These are phyloP conservation scores for Penicillium sp. DNA, from an alignment of 2,329 filamentous ascomycete species.

Conservation along the genomic window DNA sequence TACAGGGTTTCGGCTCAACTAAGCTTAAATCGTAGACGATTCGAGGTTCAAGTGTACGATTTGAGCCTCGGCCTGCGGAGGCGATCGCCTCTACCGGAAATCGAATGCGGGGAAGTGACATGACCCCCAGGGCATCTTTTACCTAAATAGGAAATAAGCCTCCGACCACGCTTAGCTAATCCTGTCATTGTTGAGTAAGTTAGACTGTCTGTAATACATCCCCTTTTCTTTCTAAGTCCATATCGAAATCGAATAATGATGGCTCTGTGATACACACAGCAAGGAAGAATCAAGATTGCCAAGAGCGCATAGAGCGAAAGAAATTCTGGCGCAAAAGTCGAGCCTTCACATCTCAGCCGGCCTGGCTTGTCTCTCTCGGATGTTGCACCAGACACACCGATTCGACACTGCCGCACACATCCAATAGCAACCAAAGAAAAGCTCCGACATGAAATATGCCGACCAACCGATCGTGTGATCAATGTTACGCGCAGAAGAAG, in stretches of 20 bases:
- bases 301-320: background rate
- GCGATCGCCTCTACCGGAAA: too few species aligned
- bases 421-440: background rate
- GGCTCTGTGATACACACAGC: background rate
- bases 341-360: background rate
- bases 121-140: background rate
- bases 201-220: background rate
- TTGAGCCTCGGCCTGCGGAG: too few species aligned
- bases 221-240: background rate
- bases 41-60: too few species aligned
- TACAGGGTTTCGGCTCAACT: too few species aligned
- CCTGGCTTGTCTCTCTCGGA: background rate
- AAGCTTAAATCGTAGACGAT: too few species aligned
- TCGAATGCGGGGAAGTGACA: background rate
- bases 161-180: background rate
- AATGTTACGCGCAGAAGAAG: conserved; percentile 7
- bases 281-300: background rate
- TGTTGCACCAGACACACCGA: background rate
- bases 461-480: conserved; percentile 2
- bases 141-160: background rate
- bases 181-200: background rate
- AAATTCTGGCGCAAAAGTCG: background rate
- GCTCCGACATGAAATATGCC: conserved; percentile 3
- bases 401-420: background rate
- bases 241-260: background rate